Evolutionary conservation across 2,329 filamentous ascomycete genomes (phyloP), one percentile per base, ranked within the genome.

Genomic region (Onygenales sp.): DNA sequence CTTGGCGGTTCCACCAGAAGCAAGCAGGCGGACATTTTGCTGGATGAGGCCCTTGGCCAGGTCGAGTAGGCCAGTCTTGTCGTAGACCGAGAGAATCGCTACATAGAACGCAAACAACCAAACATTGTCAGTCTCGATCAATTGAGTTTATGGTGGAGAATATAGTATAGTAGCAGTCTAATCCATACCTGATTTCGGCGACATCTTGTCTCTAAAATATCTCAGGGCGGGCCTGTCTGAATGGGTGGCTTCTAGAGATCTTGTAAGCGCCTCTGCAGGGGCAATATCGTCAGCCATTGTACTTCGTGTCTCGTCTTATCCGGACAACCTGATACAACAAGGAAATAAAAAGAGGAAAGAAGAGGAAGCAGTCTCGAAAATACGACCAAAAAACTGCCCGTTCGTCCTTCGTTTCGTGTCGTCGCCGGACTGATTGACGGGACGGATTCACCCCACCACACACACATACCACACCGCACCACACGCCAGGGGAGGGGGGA

Each of bases 21-120:
- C 93, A 55, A 98, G 81, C 60, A 98, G 85, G 62, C 90, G 87
- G 63, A 95, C 87, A 83, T 93, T 86, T 68, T 94, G 83, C 78
- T 92, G 82, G 67, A 87, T 81, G 50, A 96, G 82, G 63, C 90
- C 90, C 75, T 95, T 95, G 65, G 90, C 89, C 63, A 96, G 80
- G 74, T 96, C 91, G 61, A 96, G 77, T 61, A 95, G 82, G 57
- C 91, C 93, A 54, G 92, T 97, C 84, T 98, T 98, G 81, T 98
- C 89, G 71, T 93, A 97, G 78, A 97, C 93, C 61, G 92, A 97
- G 70, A 98, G 81, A 68, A 98, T 97, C 61, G 93, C 93, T 78
- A 46, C 10, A 39, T 14, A n/a, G 14, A 38, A 42, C 39, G 11
- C 1, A 14, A 42, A 42, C 14, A 42, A 27, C 21, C 21, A 27